phyloP scores from a whole-genome alignment of 208 protist species.

The Acanthamoeba divionensis region DNA sequence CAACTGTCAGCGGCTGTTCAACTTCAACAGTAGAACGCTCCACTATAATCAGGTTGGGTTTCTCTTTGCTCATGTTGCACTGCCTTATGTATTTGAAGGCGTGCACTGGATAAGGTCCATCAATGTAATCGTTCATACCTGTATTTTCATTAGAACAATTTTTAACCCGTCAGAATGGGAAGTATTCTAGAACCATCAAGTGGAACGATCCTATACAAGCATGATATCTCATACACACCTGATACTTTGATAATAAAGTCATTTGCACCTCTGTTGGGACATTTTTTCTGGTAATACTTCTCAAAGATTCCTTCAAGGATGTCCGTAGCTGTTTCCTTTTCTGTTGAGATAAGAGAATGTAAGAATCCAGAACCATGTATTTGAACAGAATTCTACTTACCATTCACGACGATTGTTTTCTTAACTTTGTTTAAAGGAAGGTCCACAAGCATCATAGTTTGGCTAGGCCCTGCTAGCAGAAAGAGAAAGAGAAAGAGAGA shows the following conservation, averaged over 20 bases:
- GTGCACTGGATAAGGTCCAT: not conserved
- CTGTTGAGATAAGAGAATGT: too few species aligned
- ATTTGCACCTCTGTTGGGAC: not conserved
- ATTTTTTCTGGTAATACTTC: not conserved
- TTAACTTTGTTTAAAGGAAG: too few species aligned
- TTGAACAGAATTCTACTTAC: too few species aligned
- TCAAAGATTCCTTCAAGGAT: not conserved
- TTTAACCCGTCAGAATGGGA: too few species aligned
- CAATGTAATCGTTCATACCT: not conserved
- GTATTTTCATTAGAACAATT: not conserved
- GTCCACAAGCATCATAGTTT: too few species aligned
- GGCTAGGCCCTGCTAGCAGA: too few species aligned
- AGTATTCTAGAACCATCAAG: too few species aligned
- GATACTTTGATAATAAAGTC: not conserved
- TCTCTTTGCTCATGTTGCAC: not conserved
- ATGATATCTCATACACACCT: not conserved
- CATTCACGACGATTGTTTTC: too few species aligned
- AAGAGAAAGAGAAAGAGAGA: too few species aligned
- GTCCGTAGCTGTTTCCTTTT: not conserved
- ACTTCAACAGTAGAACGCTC: not conserved
- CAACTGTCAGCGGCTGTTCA: not conserved
- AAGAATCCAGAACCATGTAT: too few species aligned
- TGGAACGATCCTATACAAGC: too few species aligned
- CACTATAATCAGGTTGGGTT: not conserved
- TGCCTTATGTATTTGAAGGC: conserved; percentile 15